Conservation (phyloP, 306 rosid genomes). For the Pterocarpus macrocarpus region DNA sequence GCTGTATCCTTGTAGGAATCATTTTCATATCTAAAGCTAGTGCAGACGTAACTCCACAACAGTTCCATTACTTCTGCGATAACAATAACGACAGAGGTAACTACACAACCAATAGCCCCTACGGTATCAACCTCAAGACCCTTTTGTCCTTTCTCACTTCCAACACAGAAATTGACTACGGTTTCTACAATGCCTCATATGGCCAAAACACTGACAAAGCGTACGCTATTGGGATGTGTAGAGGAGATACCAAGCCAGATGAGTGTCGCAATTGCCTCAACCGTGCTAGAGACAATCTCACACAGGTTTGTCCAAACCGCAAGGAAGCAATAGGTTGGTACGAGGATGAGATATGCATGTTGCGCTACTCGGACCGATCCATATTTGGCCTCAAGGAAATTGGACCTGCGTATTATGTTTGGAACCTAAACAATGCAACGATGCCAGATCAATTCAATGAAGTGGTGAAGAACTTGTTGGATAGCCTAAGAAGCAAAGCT, state of each 20-base stretch:
- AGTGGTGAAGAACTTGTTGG: neutral
- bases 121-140: constrained; percentile 48
- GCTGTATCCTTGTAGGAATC: neutral
- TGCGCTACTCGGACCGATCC: constrained; percentile 51
- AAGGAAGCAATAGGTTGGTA: constrained; percentile 58
- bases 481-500: neutral
- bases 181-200: constrained; percentile 43
- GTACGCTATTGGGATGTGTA: constrained; percentile 48
- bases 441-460: neutral
- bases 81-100: constrained; percentile 29
- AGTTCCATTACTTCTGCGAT: neutral
- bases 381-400: constrained; percentile 29
- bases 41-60: neutral
- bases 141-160: constrained; percentile 43
- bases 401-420: neutral
- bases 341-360: constrained; percentile 43
- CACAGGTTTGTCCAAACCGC: constrained; percentile 45
- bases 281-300: constrained; percentile 32
- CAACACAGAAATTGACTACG: constrained; percentile 17
- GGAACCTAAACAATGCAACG: neutral
- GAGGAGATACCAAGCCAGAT: constrained; percentile 52
- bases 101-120: constrained; percentile 53
- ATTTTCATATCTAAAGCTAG: neutral
- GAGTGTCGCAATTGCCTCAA: constrained; percentile 52
- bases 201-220: constrained; percentile 45